A percentile compares a stretch with the other conserved stretches of the same genome.
These are phyloP conservation scores for Skeletonema tropicum DNA, from an alignment of 108 stramenopile species.

Conservation along the genomic window DNA sequence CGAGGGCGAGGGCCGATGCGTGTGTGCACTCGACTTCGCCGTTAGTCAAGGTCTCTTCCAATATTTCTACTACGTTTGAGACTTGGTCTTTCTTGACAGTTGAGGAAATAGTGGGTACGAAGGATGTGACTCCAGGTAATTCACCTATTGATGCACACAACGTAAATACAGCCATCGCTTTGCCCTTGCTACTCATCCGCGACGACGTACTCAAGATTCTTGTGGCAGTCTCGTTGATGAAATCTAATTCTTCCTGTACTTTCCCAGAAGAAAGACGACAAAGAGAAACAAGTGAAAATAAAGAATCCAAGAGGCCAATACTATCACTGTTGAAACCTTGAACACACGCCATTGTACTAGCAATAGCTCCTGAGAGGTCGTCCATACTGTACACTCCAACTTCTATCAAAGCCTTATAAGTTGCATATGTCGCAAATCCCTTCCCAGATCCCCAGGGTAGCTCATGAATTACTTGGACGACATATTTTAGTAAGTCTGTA, in stretches of 20 bases:
- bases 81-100: constrained; percentile 31
- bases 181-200: constrained; percentile 18
- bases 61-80: not conserved
- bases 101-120: constrained; percentile 8
- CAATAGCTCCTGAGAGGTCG: constrained; percentile 35
- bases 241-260: constrained; percentile 9
- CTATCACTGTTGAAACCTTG: constrained; percentile 5
- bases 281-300: constrained; percentile 27
- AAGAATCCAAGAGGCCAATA: constrained; percentile 21
- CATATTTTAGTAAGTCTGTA: constrained; percentile 46
- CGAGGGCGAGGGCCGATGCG: constrained; percentile 28
- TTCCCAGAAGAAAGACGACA: constrained; percentile 25
- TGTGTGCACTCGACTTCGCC: constrained; percentile 33
- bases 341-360: not conserved
- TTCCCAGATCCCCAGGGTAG: constrained; percentile 73
- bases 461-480: constrained; percentile 52
- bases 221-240: constrained; percentile 18
- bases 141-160: constrained; percentile 29
- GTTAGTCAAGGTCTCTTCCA: constrained; percentile 18
- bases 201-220: not conserved
- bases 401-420: constrained; percentile 36
- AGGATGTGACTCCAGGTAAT: constrained; percentile 27
- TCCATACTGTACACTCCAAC: constrained; percentile 33
- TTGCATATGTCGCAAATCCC: constrained; percentile 51
- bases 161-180: constrained; percentile 22